phyloP scores from a whole-genome alignment of 495 filamentous ascomycete genomes.

The Penicillium longicatenatum region DNA sequence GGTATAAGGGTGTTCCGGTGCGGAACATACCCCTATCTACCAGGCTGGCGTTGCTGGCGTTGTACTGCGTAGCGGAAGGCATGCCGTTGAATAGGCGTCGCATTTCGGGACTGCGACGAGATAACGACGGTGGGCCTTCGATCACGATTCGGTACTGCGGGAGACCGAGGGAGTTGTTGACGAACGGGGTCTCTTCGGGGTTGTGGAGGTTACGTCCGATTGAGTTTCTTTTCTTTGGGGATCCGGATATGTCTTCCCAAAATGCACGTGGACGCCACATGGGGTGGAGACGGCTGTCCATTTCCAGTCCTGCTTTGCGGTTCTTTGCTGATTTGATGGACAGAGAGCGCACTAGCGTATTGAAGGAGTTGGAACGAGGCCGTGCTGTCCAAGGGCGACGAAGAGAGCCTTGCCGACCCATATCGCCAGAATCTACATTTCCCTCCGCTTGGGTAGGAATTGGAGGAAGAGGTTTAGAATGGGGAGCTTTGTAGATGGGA shows the following conservation, averaged over 20 bases:
- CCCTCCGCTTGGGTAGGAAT: conserved; percentile 59
- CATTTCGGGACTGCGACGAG: conserved; percentile 44
- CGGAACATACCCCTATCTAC: conserved; percentile 35
- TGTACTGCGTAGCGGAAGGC: conserved; percentile 15
- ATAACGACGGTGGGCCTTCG: conserved; percentile 37
- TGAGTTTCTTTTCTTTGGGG: conserved; percentile 27
- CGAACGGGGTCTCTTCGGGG: conserved; percentile 27
- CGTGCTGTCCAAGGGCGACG: conserved; percentile 60
- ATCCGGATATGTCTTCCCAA: conserved; percentile 61
- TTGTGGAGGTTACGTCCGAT: conserved; percentile 21
- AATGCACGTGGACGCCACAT: conserved; percentile 79
- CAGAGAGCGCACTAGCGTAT: conserved; percentile 41
- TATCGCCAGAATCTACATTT: conserved; percentile 13
- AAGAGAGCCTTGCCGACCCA: conserved; percentile 54
- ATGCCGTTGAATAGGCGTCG: conserved; percentile 28
- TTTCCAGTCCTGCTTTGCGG: conserved; percentile 43
- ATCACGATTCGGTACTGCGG: conserved; percentile 55
- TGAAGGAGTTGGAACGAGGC: conserved; percentile 57
- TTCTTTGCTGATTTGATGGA: conserved; percentile 50
- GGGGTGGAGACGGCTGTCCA: conserved; percentile 66
- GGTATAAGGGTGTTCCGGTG: conserved; percentile 35
- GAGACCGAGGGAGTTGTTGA: conserved; percentile 56
- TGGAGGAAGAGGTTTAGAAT: conserved; percentile 73
- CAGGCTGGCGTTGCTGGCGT: conserved; percentile 37
- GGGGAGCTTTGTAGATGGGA: conserved; percentile 62